These are phyloP conservation scores for Sporothrix pseudoabietina DNA, from an alignment of 2,329 filamentous ascomycete genomes.

Conservation along the genomic window DNA sequence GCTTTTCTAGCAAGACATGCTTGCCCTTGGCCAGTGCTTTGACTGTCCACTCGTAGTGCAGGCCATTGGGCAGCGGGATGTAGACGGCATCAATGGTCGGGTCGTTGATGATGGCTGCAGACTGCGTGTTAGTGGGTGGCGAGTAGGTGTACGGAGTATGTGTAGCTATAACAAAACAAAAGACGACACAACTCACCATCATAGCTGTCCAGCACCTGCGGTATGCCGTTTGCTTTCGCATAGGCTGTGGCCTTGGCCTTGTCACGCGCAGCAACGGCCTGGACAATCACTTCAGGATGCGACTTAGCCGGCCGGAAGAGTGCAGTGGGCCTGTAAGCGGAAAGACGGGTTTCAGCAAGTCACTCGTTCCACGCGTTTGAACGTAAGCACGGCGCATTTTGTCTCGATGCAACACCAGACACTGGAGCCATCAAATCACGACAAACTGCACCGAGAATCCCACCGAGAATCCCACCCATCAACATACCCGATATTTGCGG, in stretches of 20 bases:
- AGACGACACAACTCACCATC: constrained; percentile 45
- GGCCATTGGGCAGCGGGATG: constrained; percentile 50
- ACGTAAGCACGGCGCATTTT: not conserved
- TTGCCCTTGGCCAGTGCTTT: constrained; percentile 53
- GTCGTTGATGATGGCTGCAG: constrained; percentile 38
- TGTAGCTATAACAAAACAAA: not conserved
- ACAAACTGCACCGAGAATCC: not conserved
- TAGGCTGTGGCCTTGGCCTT: constrained; percentile 50
- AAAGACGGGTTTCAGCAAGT: not conserved
- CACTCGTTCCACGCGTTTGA: not conserved
- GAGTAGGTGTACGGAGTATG: not conserved
- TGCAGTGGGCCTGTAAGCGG: constrained; percentile 39
- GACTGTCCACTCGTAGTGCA: constrained; percentile 52
- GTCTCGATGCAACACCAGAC: too few relatives aligned
- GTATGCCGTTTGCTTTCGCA: constrained; percentile 56
- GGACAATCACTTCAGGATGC: constrained; percentile 57
- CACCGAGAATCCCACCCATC: too few relatives aligned
- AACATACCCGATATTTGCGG: constrained; percentile 46
- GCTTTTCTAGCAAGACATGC: constrained; percentile 60
- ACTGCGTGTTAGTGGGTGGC: not conserved
- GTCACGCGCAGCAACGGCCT: constrained; percentile 56
- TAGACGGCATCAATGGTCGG: constrained; percentile 53
- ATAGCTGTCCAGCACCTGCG: constrained; percentile 52
- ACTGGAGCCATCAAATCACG: too few relatives aligned
- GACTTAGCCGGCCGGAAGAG: constrained; percentile 53